Conservation (phyloP, 176 grass and related monocot genomes). For the Carex pumila region DNA sequence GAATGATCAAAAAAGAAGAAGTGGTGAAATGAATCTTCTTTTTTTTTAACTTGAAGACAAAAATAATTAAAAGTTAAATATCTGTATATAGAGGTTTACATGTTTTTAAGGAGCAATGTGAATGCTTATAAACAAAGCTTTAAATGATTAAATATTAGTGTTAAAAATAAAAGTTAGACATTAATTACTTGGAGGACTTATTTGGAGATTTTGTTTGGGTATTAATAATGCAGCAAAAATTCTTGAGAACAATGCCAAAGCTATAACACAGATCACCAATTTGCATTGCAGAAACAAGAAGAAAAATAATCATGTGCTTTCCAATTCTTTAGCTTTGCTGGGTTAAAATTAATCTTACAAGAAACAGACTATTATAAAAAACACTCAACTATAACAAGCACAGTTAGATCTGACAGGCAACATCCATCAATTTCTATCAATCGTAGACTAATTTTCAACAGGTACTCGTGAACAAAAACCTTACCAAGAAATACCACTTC, state of each 20-base stretch:
- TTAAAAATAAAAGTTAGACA: too few relatives aligned
- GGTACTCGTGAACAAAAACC: neutral
- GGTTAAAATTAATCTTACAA: neutral
- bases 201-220: too few relatives aligned
- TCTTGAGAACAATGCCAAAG: neutral
- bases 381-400: neutral
- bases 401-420: neutral
- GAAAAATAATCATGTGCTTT: neutral
- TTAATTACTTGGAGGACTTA: too few relatives aligned
- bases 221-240: neutral
- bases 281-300: neutral
- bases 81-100: too few relatives aligned
- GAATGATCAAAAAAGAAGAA: too few relatives aligned
- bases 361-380: neutral
- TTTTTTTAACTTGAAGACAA: too few relatives aligned
- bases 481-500: neutral
- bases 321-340: neutral
- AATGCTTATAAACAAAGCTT: too few relatives aligned
- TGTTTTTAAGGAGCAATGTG: too few relatives aligned
- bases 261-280: neutral
- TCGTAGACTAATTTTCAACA: neutral
- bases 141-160: too few relatives aligned
- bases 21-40: too few relatives aligned
- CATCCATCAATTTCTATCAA: neutral
- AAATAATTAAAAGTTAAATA: too few relatives aligned